phyloP scores from a whole-genome alignment of 306 rosid genomes.

The Corylus heterophylla region DNA sequence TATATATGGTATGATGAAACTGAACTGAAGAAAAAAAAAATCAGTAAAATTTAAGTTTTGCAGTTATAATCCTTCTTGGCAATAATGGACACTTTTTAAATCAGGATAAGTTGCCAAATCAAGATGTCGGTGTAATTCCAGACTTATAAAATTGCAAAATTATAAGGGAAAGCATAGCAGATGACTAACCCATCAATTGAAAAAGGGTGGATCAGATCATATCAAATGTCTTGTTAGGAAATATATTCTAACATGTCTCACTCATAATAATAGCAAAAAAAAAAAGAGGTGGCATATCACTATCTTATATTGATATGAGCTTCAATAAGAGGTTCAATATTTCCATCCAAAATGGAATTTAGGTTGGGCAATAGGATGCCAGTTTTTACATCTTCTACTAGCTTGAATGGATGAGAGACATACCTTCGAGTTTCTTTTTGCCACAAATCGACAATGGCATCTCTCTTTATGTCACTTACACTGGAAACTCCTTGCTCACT shows the following conservation, averaged over 20 bases:
- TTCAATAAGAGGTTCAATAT: conserved; percentile 66
- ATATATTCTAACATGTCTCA: background rate
- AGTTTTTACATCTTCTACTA: conserved; percentile 70
- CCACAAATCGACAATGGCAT: conserved; percentile 47
- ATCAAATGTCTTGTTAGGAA: background rate
- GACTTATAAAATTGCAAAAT: background rate
- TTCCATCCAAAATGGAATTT: conserved; percentile 66
- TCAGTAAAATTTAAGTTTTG: background rate
- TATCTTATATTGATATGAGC: conserved; percentile 61
- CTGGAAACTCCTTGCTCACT: conserved; percentile 58
- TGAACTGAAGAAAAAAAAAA: no score
- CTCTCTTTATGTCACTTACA: conserved; percentile 47
- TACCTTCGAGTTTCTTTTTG: conserved; percentile 56
- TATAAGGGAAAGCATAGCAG: background rate
- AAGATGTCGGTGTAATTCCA: background rate
- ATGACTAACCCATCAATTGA: background rate
- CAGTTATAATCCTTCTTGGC: background rate
- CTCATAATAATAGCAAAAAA: background rate
- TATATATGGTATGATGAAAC: no score
- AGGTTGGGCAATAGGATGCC: conserved; percentile 57
- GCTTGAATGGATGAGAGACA: conserved; percentile 49
- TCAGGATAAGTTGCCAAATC: background rate
- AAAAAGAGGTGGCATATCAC: background rate
- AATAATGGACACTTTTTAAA: background rate
- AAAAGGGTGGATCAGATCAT: conserved; percentile 4